These are phyloP conservation scores for Lablab purpureus DNA, from an alignment of 306 rosid genomes.

Conservation along the genomic window DNA sequence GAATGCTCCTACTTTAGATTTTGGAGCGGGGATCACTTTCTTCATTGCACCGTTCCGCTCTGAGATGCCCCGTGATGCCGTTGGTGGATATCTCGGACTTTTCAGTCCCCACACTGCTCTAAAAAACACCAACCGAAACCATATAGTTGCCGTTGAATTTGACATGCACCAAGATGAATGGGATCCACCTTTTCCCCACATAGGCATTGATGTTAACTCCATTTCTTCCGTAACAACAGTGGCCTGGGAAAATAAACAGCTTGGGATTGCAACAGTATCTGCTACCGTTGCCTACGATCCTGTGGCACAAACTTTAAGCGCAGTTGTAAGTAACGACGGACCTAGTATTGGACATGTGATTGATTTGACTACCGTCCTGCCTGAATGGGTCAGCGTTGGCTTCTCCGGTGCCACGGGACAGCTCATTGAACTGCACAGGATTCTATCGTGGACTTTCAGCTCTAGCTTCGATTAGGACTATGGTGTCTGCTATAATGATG, in stretches of 20 bases:
- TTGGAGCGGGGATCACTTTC: constrained; percentile 45
- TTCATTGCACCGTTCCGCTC: constrained; percentile 47
- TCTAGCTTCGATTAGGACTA: constrained; percentile 30
- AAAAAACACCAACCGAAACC: background rate
- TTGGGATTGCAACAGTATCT: constrained; percentile 9
- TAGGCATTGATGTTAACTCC: constrained; percentile 52
- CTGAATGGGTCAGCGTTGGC: constrained; percentile 59
- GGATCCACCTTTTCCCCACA: constrained; percentile 45
- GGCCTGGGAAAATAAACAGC: background rate
- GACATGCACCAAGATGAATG: constrained; percentile 42
- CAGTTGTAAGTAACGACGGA: background rate
- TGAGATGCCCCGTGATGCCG: constrained; percentile 43
- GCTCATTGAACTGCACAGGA: constrained; percentile 53
- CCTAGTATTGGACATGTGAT: background rate
- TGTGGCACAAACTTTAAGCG: background rate
- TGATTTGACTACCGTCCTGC: constrained; percentile 40
- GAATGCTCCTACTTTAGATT: background rate
- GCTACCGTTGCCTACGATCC: constrained; percentile 50
- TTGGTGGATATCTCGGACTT: constrained; percentile 50
- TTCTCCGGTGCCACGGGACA: constrained; percentile 71
- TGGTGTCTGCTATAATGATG: too few species aligned
- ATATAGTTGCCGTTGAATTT: constrained; percentile 53
- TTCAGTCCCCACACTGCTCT: constrained; percentile 22
- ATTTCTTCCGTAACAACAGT: background rate
- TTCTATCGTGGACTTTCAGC: constrained; percentile 54